phyloP scores from a whole-genome alignment of 352 stramenopile species.

The Thraustotheca clavata region DNA sequence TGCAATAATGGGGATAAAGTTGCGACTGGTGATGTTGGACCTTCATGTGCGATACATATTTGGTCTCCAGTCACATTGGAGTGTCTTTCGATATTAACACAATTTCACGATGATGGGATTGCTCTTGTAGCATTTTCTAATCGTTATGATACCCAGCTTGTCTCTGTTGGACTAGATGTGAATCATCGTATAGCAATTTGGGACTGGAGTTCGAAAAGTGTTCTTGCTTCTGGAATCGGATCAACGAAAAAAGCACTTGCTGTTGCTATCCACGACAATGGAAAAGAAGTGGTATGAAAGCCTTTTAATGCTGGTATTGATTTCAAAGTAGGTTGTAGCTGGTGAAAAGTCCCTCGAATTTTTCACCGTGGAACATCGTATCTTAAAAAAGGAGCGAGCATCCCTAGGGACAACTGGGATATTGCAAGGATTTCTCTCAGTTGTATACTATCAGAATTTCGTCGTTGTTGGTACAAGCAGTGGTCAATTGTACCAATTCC shows the following conservation, averaged over 20 bases:
- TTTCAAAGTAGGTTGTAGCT: background rate
- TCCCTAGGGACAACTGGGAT: constrained; percentile 25
- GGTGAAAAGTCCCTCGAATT: constrained; percentile 34
- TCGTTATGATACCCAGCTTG: constrained; percentile 38
- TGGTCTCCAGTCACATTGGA: constrained; percentile 56
- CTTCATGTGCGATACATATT: constrained; percentile 51
- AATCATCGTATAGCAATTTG: constrained; percentile 69
- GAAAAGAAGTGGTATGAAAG: constrained; percentile 61
- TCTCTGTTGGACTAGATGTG: constrained; percentile 50
- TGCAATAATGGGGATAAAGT: constrained; percentile 51
- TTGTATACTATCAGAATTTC: constrained; percentile 40
- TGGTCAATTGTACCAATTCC: constrained; percentile 62
- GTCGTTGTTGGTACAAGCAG: constrained; percentile 52
- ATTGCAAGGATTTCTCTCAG: constrained; percentile 41
- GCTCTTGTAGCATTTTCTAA: constrained; percentile 35
- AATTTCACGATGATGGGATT: constrained; percentile 51
- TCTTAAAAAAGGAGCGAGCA: constrained; percentile 55
- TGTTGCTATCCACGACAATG: constrained; percentile 60
- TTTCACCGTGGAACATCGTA: constrained; percentile 17
- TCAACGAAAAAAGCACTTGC: constrained; percentile 38
- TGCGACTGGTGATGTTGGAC: constrained; percentile 38
- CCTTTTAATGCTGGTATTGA: constrained; percentile 31
- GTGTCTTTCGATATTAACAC: constrained; percentile 55
- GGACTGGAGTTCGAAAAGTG: constrained; percentile 58
- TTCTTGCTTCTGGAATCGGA: constrained; percentile 42